Conservation (phyloP, 352 stramenopile species). For the Aphanomyces stellatus region DNA sequence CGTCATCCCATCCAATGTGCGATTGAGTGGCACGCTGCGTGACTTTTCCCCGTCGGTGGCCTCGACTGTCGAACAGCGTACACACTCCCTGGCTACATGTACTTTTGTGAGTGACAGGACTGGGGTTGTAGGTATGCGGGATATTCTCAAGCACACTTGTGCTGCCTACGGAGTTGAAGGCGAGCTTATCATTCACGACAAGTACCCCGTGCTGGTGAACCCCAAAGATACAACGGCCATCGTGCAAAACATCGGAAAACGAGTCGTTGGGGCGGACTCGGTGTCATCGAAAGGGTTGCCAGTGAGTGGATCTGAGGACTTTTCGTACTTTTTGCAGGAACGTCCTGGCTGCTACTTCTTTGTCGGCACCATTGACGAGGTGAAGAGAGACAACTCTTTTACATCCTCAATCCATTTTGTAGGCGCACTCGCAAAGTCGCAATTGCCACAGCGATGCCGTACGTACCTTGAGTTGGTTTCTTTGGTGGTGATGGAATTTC, state of each 20-base stretch:
- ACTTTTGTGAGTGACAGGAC: too few species aligned
- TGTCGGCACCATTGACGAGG: slow-evolving; percentile 62
- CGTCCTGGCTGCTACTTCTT: slow-evolving; percentile 80
- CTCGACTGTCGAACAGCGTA: too few species aligned
- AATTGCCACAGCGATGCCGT: slow-evolving; percentile 9
- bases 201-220: slow-evolving; percentile 71
- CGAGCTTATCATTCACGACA: slow-evolving; percentile 52
- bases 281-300: slow-evolving; percentile 70
- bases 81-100: too few species aligned
- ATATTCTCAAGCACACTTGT: slow-evolving; percentile 79
- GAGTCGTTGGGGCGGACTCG: slow-evolving; percentile 30
- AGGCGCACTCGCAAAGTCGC: background rate
- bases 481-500: background rate
- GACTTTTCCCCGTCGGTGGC: too few species aligned
- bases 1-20: too few species aligned
- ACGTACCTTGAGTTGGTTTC: background rate
- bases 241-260: slow-evolving; percentile 63
- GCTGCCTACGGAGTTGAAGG: slow-evolving; percentile 61
- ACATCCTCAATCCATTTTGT: background rate
- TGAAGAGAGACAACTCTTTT: slow-evolving; percentile 21
- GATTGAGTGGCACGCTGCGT: too few species aligned
- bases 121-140: slow-evolving; percentile 41
- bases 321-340: slow-evolving; percentile 84
- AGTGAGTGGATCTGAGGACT: slow-evolving; percentile 93
- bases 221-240: slow-evolving; percentile 58